phyloP scores from a whole-genome alignment of 305 asterid genomes.

The Stenogyne calaminthoides region DNA sequence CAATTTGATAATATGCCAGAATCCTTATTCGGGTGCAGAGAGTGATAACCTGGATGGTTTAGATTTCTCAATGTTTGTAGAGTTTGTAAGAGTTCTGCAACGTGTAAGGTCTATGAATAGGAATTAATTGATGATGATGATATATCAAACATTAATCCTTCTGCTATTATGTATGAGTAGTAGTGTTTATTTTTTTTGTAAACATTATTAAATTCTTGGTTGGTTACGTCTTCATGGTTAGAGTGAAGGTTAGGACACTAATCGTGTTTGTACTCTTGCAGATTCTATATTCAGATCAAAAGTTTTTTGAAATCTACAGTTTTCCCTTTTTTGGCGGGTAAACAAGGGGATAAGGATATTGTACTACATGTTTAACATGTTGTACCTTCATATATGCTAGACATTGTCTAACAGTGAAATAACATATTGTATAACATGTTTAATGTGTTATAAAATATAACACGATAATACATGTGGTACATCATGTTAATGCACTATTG shows the following conservation, averaged over 20 bases:
- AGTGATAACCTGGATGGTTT: conserved; percentile 37
- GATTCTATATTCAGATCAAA: too few relatives aligned
- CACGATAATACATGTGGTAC: too few relatives aligned
- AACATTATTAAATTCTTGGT: not conserved
- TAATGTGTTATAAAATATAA: too few relatives aligned
- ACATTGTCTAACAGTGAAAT: too few relatives aligned
- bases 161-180: not conserved
- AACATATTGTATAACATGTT: too few relatives aligned
- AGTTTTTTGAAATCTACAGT: too few relatives aligned
- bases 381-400: too few relatives aligned
- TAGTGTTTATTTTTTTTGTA: not conserved
- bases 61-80: conserved; percentile 67
- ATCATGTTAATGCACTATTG: too few relatives aligned
- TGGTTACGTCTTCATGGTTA: not conserved
- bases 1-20: conserved; percentile 72
- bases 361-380: too few relatives aligned
- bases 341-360: too few relatives aligned
- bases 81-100: conserved; percentile 75
- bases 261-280: not conserved
- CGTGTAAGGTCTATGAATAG: conserved; percentile 58
- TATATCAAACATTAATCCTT: not conserved
- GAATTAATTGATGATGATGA: not conserved
- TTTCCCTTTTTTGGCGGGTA: too few relatives aligned
- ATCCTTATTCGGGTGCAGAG: conserved; percentile 40
- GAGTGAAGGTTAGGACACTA: not conserved